Percentiles rank a stretch among this genome's conserved stretches.
These are phyloP conservation scores for Prunus dulcis DNA, from an alignment of 306 rosid species.

Conservation along the genomic window DNA sequence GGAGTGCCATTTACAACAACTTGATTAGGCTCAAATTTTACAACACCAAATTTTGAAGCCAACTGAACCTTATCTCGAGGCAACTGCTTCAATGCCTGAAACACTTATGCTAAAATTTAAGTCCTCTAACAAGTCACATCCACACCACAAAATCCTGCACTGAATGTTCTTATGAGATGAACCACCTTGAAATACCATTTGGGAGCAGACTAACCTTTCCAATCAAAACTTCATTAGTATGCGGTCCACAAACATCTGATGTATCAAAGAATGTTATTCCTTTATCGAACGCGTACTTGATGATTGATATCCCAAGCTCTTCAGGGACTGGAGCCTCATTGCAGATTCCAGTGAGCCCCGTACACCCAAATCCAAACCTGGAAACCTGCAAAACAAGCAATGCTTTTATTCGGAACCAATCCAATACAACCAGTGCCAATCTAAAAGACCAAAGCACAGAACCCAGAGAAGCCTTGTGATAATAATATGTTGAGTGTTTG, in stretches of 20 bases:
- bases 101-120: too few species aligned
- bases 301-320: slow-evolving; percentile 47
- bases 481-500: too few species aligned
- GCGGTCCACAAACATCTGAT: slow-evolving; percentile 53
- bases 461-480: too few species aligned
- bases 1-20: slow-evolving; percentile 67
- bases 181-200: neutral
- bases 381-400: slow-evolving; percentile 47
- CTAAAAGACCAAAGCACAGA: too few species aligned
- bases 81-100: slow-evolving; percentile 61
- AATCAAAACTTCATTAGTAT: slow-evolving; percentile 57
- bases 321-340: slow-evolving; percentile 46
- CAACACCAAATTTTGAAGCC: slow-evolving; percentile 83
- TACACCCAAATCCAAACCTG: slow-evolving; percentile 68
- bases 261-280: slow-evolving; percentile 80
- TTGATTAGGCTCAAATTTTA: slow-evolving; percentile 9
- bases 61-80: slow-evolving; percentile 71
- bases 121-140: neutral
- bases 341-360: slow-evolving; percentile 55
- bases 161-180: too few species aligned
- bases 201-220: slow-evolving; percentile 51
- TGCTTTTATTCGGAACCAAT: neutral
- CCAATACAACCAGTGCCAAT: too few species aligned
- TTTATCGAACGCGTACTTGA: slow-evolving; percentile 53
- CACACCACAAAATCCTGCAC: too few species aligned